A percentile compares a stretch with the other conserved stretches of the same genome.
Conservation (phyloP, 345 rosid genomes). For the Hypericum perforatum region DNA sequence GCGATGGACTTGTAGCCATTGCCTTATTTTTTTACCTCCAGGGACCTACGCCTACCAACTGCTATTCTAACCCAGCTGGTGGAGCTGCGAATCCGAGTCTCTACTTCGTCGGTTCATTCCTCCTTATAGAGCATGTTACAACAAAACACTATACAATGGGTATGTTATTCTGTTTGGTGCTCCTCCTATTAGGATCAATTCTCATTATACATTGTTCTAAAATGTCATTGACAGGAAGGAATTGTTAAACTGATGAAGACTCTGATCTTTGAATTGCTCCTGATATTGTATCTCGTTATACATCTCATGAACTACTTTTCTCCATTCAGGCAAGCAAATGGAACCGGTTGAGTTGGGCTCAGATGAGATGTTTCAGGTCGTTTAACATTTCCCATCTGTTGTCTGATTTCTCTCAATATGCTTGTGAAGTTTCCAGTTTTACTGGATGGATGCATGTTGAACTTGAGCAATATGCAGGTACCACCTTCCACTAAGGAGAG, state of each 20-base stretch:
- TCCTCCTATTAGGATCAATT: neutral
- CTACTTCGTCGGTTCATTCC: constrained; percentile 45
- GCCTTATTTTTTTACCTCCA: constrained; percentile 28
- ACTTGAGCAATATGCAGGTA: constrained; percentile 34
- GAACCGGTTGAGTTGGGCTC: too few species aligned
- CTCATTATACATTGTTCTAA: constrained; percentile 1
- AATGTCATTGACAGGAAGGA: constrained; percentile 67
- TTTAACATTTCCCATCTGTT: too few species aligned
- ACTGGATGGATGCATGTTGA: constrained; percentile 9
- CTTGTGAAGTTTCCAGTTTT: too few species aligned
- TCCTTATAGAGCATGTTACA: constrained; percentile 74
- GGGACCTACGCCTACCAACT: constrained; percentile 61
- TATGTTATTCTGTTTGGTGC: constrained; percentile 15
- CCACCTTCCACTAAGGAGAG: constrained; percentile 63
- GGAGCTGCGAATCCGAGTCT: constrained; percentile 41
- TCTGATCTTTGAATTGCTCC: neutral
- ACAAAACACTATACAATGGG: constrained; percentile 76
- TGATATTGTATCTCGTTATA: constrained; percentile 1
- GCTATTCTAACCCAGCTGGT: constrained; percentile 29
- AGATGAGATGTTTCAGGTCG: too few species aligned
- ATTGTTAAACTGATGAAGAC: constrained; percentile 63
- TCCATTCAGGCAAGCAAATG: constrained; percentile 47
- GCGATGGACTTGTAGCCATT: constrained; percentile 29
- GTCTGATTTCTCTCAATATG: too few species aligned
- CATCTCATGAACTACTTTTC: constrained; percentile 11